Percentiles rank a stretch among this genome's conserved stretches.
Evolutionary conservation across 2,329 filamentous ascomycete genomes (phyloP).

Genomic region (Aquanectria penicillioides): DNA sequence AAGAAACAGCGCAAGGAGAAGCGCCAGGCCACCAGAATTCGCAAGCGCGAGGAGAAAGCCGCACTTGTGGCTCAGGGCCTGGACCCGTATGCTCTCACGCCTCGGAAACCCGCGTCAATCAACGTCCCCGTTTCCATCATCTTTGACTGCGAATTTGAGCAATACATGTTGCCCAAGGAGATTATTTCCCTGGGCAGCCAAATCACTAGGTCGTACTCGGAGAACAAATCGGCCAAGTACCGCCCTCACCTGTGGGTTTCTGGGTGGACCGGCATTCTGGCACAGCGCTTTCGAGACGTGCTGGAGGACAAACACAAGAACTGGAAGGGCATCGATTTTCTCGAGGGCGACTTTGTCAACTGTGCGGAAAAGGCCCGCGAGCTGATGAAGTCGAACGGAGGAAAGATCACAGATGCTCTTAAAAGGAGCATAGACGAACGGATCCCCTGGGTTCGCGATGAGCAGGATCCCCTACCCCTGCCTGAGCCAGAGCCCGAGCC

Average conservation of each 20-base stretch:
- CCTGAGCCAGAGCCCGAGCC: constrained; percentile 46
- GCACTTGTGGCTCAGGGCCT: constrained; percentile 60
- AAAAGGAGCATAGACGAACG: constrained; percentile 47
- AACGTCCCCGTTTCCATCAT: constrained; percentile 82
- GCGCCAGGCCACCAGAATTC: constrained; percentile 57
- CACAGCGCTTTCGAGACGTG: constrained; percentile 81
- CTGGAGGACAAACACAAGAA: constrained; percentile 75
- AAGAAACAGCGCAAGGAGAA: constrained; percentile 65
- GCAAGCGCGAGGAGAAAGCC: constrained; percentile 61
- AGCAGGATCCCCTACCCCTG: constrained; percentile 46
- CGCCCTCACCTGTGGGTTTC: constrained; percentile 79
- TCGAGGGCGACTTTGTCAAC: constrained; percentile 77
- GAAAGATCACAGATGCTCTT: constrained; percentile 69
- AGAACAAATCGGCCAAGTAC: constrained; percentile 77
- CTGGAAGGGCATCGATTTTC: constrained; percentile 83
- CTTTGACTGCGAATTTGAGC: constrained; percentile 92
- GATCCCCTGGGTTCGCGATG: constrained; percentile 46
- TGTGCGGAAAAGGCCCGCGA: constrained; percentile 73
- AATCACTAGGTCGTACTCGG: constrained; percentile 87
- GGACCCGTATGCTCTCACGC: constrained; percentile 49
- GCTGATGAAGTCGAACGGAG: constrained; percentile 70
- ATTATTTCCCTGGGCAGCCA: constrained; percentile 84
- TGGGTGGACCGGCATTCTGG: constrained; percentile 80
- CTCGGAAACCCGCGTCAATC: constrained; percentile 51
- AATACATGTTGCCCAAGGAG: constrained; percentile 89